Evolutionary conservation across 257 asterid species (phyloP).

Genomic region (Jaltomata sinuosa): DNA sequence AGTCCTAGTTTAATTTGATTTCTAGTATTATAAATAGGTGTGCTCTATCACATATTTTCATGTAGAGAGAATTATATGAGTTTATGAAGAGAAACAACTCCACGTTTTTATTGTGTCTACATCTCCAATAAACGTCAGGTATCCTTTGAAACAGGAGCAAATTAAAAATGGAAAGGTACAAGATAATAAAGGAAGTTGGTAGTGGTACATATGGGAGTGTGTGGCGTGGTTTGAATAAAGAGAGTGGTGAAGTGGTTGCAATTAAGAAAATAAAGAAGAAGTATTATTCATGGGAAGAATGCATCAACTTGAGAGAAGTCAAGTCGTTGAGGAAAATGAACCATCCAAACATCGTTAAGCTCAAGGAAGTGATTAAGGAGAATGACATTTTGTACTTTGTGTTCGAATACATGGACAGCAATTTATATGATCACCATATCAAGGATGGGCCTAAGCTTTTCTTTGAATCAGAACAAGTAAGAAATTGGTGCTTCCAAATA

Average conservation of each 20-base stretch:
- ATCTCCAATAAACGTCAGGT: too few relatives aligned
- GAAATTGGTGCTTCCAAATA: conserved; percentile 93
- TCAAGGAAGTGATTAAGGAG: conserved; percentile 89
- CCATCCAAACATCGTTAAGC: conserved; percentile 90
- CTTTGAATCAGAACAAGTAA: conserved; percentile 76
- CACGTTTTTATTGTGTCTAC: too few relatives aligned
- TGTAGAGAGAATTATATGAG: too few relatives aligned
- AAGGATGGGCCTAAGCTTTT: conserved; percentile 62
- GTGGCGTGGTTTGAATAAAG: conserved; percentile 90
- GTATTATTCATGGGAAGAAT: conserved; percentile 95
- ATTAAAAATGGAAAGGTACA: too few relatives aligned
- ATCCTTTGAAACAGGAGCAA: too few relatives aligned
- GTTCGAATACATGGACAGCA: conserved; percentile 88
- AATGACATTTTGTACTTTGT: conserved; percentile 77
- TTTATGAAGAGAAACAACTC: too few relatives aligned
- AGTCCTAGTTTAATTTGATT: too few relatives aligned
- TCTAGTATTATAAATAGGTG: too few relatives aligned
- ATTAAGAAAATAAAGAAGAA: conserved; percentile 92
- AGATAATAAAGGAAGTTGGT: conserved; percentile 89
- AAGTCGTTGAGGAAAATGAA: conserved; percentile 96
- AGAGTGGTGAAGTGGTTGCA: conserved; percentile 98
- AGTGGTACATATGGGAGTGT: conserved; percentile 96
- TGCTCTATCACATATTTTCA: too few relatives aligned
- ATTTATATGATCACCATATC: conserved; percentile 87
- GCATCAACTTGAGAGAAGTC: conserved; percentile 95